Percentiles rank a stretch among this genome's conserved stretches.
Conservation (phyloP, 2,329 filamentous ascomycete genomes). For the Emmonsiellopsis sp. region DNA sequence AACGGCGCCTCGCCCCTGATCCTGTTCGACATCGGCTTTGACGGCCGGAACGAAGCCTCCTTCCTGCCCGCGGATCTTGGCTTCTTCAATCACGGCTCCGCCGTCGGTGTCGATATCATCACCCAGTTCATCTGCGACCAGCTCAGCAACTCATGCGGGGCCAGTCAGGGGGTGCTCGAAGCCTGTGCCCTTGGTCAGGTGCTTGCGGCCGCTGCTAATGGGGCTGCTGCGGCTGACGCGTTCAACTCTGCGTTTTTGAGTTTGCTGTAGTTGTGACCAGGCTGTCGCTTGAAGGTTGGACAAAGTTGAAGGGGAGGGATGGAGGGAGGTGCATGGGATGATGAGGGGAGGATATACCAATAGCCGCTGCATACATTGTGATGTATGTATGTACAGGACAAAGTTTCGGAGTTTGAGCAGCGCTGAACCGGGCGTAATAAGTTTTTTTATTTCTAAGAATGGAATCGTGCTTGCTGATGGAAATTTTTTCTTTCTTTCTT, state of each 20-base stretch:
- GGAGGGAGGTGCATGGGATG: neutral
- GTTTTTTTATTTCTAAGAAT: too few relatives aligned
- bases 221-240: slow-evolving; percentile 5
- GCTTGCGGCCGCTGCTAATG: neutral
- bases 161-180: slow-evolving; percentile 7
- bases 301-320: too few relatives aligned
- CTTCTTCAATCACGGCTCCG: slow-evolving; percentile 45
- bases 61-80: slow-evolving; percentile 35
- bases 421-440: too few relatives aligned
- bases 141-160: slow-evolving; percentile 29
- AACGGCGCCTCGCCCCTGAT: slow-evolving; percentile 35
- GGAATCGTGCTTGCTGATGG: too few relatives aligned
- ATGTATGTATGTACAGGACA: too few relatives aligned
- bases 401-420: too few relatives aligned
- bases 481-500: neutral
- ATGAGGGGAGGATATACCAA: too few relatives aligned
- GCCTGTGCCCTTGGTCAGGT: slow-evolving; percentile 2
- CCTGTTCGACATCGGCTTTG: slow-evolving; percentile 24
- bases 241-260: slow-evolving; percentile 3
- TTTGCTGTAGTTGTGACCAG: neutral
- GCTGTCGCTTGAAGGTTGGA: too few relatives aligned
- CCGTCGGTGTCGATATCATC: slow-evolving; percentile 39
- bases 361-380: too few relatives aligned
- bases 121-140: slow-evolving; percentile 39
- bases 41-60: slow-evolving; percentile 22